Evolutionary conservation across 805 yeast genomes (phyloP).

Genomic region (Candida boidinii): DNA sequence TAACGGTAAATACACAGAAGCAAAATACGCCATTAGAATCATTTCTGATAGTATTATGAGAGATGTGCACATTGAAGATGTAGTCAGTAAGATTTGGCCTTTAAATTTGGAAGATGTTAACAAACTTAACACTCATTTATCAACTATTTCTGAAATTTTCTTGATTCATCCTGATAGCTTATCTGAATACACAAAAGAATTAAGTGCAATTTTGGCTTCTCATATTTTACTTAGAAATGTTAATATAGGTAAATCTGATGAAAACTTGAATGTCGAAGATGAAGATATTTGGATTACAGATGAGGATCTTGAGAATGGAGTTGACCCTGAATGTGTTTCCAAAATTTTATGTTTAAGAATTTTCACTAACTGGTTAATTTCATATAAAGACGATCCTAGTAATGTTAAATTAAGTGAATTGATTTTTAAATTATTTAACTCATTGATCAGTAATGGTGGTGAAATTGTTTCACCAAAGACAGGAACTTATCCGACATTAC

Average conservation of each 20-base stretch:
- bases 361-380: conserved; percentile 50
- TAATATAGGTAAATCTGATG: conserved; percentile 22
- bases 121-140: conserved; percentile 43
- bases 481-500: conserved; percentile 53
- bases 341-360: conserved; percentile 37
- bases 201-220: conserved; percentile 53
- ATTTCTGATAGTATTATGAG: conserved; percentile 25
- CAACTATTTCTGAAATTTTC: conserved; percentile 54
- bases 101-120: conserved; percentile 27
- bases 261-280: conserved; percentile 34
- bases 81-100: conserved; percentile 42
- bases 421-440: conserved; percentile 55
- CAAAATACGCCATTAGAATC: conserved; percentile 56
- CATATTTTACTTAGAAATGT: conserved; percentile 51
- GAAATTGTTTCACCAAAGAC: conserved; percentile 49
- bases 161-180: conserved; percentile 33
- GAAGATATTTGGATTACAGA: conserved; percentile 28
- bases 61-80: conserved; percentile 29
- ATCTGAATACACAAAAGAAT: conserved; percentile 45
- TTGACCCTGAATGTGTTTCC: conserved; percentile 13
- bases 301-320: conserved; percentile 10
- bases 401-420: conserved; percentile 45
- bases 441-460: conserved; percentile 68
- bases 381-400: conserved; percentile 27
- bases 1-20: conserved; percentile 49